Conservation (phyloP, 352 stramenopile species). For the Halophytophthora batemanensis region DNA sequence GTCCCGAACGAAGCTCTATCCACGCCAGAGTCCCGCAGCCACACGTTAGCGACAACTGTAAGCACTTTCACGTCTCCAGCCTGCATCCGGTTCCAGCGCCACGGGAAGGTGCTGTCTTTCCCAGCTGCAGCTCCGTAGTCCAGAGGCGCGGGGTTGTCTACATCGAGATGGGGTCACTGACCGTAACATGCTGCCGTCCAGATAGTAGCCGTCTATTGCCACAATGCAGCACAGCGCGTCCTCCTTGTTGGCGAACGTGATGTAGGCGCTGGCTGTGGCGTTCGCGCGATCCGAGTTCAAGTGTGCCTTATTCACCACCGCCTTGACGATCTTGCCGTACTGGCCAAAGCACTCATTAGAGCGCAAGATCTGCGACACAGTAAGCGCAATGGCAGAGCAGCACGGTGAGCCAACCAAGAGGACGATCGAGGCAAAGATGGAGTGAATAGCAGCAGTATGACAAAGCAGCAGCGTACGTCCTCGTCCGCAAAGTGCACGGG, state of each 20-base stretch:
- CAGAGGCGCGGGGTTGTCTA: background rate
- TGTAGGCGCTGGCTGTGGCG: slow-evolving; percentile 89
- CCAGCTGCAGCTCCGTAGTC: no score
- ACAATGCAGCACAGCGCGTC: slow-evolving; percentile 90
- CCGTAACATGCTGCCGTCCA: slow-evolving; percentile 78
- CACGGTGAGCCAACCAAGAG: background rate
- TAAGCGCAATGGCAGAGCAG: no score
- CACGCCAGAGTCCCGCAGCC: background rate
- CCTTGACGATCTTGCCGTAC: slow-evolving; percentile 93
- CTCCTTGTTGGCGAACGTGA: slow-evolving; percentile 91
- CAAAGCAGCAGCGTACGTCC: slow-evolving; percentile 27
- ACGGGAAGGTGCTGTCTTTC: no score
- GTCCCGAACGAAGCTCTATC: slow-evolving; percentile 90
- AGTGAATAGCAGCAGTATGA: background rate
- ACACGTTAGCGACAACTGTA: no score
- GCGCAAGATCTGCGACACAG: slow-evolving; percentile 51
- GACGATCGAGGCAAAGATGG: background rate
- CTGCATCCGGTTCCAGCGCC: no score
- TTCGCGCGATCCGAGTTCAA: slow-evolving; percentile 66
- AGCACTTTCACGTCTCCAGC: no score
- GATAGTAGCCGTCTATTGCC: slow-evolving; percentile 87
- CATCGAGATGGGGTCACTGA: slow-evolving; percentile 14
- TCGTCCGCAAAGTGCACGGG: slow-evolving; percentile 83
- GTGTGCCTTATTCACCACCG: slow-evolving; percentile 89
- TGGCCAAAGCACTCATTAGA: slow-evolving; percentile 90